Evolutionary conservation across 345 rosid genomes (phyloP), one percentile per base, ranked within the genome.

Genomic region (Populus euphratica): DNA sequence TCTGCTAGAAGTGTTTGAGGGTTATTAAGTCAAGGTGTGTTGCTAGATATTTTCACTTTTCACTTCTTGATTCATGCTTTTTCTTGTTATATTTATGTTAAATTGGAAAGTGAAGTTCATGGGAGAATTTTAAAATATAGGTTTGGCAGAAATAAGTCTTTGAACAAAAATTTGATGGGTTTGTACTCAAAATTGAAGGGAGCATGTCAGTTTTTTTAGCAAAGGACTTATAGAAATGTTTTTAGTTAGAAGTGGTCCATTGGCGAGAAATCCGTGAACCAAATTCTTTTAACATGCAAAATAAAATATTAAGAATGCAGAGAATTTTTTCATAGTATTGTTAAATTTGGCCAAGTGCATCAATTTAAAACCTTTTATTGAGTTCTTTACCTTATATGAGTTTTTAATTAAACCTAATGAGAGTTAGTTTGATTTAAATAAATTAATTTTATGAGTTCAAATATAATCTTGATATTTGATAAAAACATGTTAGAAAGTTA

Each of bases 111-210:
- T 5, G 70, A 74, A 47, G 77, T 74, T 62, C 77, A 74, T 74
- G 69, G 70, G 21, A 74, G 77, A 59, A 74, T 74, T 64, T 29
- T 74, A 70, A 74, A 74, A 74, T 44, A 11, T 64, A 70, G 77
- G 77, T 39, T 74, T 3, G 77, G 70, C 17, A 36, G 61, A 6
- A 63, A 62, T 39, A 63, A 41, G 33, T 74, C 77, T 36, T 29
- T 74, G 70, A 65, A 20, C 59, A 74, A 74, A 33, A 74, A 74
- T 43, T 64, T 74, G 70, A 74, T 74, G 77, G 70, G 77, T 10
- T 23, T 74, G n/a, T 74, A 64, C 61, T 74, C 70, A 0, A 74
- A 31, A 47, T 17, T 74, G 77, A 47, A 43, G 41, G 77, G 31
- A 63, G 70, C 64, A 9, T 10, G 61, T 27, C 69, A 29, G 23